Evolutionary conservation across 495 filamentous ascomycete species (phyloP).

Genomic region (Symbiotaphrina buchneri): DNA sequence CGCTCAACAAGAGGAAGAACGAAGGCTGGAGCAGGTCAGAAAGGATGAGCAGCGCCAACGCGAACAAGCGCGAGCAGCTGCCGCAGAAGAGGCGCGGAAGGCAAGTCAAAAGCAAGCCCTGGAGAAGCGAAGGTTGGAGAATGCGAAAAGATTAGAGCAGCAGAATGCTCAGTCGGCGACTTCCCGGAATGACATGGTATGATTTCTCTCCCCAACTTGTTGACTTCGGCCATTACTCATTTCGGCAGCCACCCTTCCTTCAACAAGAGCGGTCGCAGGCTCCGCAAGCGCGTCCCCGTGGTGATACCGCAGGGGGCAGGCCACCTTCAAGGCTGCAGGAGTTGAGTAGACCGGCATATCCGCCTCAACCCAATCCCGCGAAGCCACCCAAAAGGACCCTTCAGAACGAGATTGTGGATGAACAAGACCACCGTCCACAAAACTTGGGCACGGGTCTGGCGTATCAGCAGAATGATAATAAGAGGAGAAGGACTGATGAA

Average conservation of each 20-base stretch:
- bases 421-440: slow-evolving; percentile 16
- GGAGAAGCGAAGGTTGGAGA: slow-evolving; percentile 37
- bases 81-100: slow-evolving; percentile 35
- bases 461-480: slow-evolving; percentile 25
- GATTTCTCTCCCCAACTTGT: too few species aligned
- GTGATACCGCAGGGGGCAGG: slow-evolving; percentile 24
- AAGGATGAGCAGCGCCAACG: slow-evolving; percentile 18
- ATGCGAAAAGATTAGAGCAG: slow-evolving; percentile 35
- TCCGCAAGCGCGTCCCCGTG: slow-evolving; percentile 15
- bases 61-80: slow-evolving; percentile 17
- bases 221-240: too few species aligned
- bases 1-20: slow-evolving; percentile 29
- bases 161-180: slow-evolving; percentile 10
- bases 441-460: slow-evolving; percentile 16
- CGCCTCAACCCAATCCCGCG: slow-evolving; percentile 30
- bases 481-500: slow-evolving; percentile 35
- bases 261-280: slow-evolving; percentile 8
- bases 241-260: slow-evolving; percentile 7
- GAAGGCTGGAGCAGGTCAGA: slow-evolving; percentile 16
- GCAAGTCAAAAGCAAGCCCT: slow-evolving; percentile 46
- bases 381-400: slow-evolving; percentile 40
- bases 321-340: slow-evolving; percentile 31
- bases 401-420: slow-evolving; percentile 24
- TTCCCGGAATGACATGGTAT: background rate
- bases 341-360: too few species aligned